A percentile compares a stretch with the other conserved stretches of the same genome.
Evolutionary conservation across 495 filamentous ascomycete species (phyloP).

Genomic region (Neurospora cerealis): DNA sequence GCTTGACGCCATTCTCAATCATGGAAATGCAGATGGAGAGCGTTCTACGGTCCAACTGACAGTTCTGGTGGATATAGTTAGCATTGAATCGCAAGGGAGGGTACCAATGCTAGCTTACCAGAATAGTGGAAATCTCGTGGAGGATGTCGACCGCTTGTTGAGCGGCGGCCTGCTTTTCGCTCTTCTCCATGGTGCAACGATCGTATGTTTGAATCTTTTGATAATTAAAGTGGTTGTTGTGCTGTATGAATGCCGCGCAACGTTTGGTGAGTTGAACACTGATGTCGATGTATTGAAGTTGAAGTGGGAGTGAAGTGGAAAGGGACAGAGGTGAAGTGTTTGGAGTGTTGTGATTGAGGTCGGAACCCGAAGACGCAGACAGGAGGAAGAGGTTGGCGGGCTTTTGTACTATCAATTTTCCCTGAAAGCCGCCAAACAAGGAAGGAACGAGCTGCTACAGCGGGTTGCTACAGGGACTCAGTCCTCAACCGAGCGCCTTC

Average conservation of each 20-base stretch:
- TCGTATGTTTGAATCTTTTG: neutral
- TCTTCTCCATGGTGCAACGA: constrained; percentile 7
- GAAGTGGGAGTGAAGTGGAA: neutral
- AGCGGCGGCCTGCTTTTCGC: constrained; percentile 79
- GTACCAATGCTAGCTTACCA: constrained; percentile 41
- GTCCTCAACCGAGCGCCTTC: neutral
- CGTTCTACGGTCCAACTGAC: constrained; percentile 77
- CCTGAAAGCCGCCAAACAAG: neutral
- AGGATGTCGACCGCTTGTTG: constrained; percentile 93
- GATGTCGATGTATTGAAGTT: neutral
- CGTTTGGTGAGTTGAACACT: neutral
- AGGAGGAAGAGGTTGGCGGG: neutral
- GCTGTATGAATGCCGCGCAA: neutral
- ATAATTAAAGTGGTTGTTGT: neutral
- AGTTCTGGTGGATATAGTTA: constrained; percentile 52
- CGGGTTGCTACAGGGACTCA: neutral
- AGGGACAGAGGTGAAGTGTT: neutral
- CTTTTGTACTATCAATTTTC: neutral
- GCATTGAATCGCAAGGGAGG: neutral
- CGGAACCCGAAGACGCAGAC: neutral
- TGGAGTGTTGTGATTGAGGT: neutral
- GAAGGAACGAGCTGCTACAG: neutral
- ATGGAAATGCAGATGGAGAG: constrained; percentile 91
- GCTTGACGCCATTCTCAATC: constrained; percentile 95
- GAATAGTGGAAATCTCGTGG: constrained; percentile 81